A percentile compares a stretch with the other conserved stretches of the same genome.
phyloP scores from a whole-genome alignment of 176 grass and related monocot species.

The Cymbopogon citratus region DNA sequence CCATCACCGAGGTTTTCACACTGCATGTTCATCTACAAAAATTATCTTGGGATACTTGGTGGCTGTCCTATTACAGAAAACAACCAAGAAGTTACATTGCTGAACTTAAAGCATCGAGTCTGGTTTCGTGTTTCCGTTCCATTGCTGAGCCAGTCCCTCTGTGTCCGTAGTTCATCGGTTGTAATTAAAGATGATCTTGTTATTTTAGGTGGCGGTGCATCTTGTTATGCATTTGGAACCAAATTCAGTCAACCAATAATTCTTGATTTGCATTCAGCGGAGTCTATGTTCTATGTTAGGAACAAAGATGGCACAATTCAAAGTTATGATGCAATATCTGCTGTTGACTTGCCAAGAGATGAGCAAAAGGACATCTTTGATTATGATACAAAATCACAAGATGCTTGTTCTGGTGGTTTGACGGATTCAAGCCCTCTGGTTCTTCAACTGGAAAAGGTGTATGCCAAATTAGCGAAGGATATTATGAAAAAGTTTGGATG shows the following conservation, averaged over 20 bases:
- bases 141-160: constrained; percentile 56
- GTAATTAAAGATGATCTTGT: constrained; percentile 68
- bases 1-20: constrained; percentile 89
- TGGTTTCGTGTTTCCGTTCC: constrained; percentile 64
- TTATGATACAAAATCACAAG: constrained; percentile 12
- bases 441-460: constrained; percentile 68
- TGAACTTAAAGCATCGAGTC: constrained; percentile 49
- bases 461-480: constrained; percentile 80
- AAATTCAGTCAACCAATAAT: constrained; percentile 76
- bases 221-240: constrained; percentile 97
- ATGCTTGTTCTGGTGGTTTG: constrained; percentile 8
- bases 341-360: constrained; percentile 8
- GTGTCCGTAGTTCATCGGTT: constrained; percentile 72
- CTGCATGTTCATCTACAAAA: constrained; percentile 75
- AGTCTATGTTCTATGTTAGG: constrained; percentile 22
- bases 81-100: constrained; percentile 59
- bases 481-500: constrained; percentile 77
- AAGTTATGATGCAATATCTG: constrained; percentile 1
- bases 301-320: constrained; percentile 4
- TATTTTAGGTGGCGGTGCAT: constrained; percentile 79
- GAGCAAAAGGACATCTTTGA: constrained; percentile 1
- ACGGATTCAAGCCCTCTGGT: constrained; percentile 31
- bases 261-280: constrained; percentile 62
- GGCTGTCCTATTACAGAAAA: constrained; percentile 77
- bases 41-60: constrained; percentile 79